Percentiles rank a stretch among this genome's conserved stretches.
Conservation (phyloP, 2,329 filamentous ascomycete species). For the Dactylonectria estremocensis region DNA sequence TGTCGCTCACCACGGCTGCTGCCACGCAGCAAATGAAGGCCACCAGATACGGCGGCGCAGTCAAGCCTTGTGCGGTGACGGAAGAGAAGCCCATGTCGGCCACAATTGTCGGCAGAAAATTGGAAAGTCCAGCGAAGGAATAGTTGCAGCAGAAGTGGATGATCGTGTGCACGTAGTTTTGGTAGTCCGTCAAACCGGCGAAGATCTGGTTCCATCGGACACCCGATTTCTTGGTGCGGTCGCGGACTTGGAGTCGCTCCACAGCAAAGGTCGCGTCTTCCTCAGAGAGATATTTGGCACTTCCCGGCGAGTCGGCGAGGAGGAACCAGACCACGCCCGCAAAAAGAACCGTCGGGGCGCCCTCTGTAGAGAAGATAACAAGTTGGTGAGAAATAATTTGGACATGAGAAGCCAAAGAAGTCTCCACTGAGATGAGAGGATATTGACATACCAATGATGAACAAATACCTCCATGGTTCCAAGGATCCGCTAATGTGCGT, state of each 20-base stretch:
- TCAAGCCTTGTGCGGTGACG: constrained; percentile 30
- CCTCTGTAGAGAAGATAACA: constrained; percentile 4
- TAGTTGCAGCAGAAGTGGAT: constrained; percentile 37
- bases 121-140: constrained; percentile 33
- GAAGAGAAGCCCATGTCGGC: constrained; percentile 31
- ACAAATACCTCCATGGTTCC: constrained; percentile 30
- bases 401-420: neutral
- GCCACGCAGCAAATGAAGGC: constrained; percentile 31
- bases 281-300: constrained; percentile 23
- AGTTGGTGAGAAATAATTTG: neutral
- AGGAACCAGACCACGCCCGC: constrained; percentile 24
- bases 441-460: constrained; percentile 27
- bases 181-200: constrained; percentile 26
- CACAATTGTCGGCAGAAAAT: constrained; percentile 35
- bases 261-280: constrained; percentile 28
- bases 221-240: constrained; percentile 25
- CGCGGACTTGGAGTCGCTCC: constrained; percentile 27
- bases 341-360: constrained; percentile 28
- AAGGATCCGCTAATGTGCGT: constrained; percentile 27
- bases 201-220: constrained; percentile 30
- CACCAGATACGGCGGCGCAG: constrained; percentile 27
- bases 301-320: constrained; percentile 26
- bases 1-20: constrained; percentile 24
- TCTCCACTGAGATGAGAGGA: neutral
- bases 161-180: constrained; percentile 31